A percentile compares a stretch with the other conserved stretches of the same genome.
phyloP scores from a whole-genome alignment of 2,329 filamentous ascomycete species.

The Colletotrichum phormii region DNA sequence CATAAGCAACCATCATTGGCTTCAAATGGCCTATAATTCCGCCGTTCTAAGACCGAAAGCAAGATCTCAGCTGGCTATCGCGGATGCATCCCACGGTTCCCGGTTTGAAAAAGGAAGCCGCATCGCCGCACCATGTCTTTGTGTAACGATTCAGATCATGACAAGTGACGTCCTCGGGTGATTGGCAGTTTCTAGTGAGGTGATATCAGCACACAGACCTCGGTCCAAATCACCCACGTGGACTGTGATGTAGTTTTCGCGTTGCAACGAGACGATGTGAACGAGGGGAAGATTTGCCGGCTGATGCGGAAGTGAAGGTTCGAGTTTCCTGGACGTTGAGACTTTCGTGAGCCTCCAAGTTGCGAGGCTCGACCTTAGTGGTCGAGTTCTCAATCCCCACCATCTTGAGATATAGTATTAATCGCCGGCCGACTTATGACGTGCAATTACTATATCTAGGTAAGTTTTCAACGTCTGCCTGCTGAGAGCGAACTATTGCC shows the following conservation, averaged over 20 bases:
- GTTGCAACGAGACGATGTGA: background rate
- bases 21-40: background rate
- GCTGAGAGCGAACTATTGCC: too few species aligned
- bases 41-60: background rate
- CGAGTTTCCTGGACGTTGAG: background rate
- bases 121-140: background rate
- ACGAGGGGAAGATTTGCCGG: background rate
- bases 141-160: background rate
- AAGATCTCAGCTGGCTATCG: background rate
- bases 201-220: background rate
- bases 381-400: background rate
- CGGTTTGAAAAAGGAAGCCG: background rate
- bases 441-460: too few species aligned
- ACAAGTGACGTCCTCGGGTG: background rate
- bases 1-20: background rate
- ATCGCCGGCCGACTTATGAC: too few species aligned
- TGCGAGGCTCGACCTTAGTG: background rate
- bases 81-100: too few species aligned
- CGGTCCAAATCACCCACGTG: background rate
- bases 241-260: background rate
- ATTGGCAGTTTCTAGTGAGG: too few species aligned
- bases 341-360: too few species aligned
- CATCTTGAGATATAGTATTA: too few species aligned
- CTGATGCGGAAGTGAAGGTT: background rate
- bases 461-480: too few species aligned